These are phyloP conservation scores for Leccinum longicurvipes DNA, from an alignment of 768 basidiomycete species.

Conservation along the genomic window DNA sequence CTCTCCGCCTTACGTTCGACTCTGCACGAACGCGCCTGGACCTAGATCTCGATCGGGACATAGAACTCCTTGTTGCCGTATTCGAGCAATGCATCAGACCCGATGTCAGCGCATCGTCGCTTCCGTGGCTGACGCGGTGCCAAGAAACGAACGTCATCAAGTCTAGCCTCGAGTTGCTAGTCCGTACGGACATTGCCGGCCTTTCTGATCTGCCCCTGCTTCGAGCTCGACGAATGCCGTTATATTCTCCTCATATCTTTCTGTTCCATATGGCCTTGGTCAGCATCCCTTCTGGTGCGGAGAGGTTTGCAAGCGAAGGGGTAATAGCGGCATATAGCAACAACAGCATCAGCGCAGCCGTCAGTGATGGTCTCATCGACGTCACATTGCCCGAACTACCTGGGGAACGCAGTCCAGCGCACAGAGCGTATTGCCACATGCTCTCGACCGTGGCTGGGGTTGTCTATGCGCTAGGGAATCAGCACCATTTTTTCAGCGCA, in stretches of 20 bases:
- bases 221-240: constrained; percentile 57
- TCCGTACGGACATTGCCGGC: constrained; percentile 65
- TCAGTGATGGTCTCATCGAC: constrained; percentile 72
- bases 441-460: constrained; percentile 75
- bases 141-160: constrained; percentile 80
- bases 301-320: constrained; percentile 82
- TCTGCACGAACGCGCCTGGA: constrained; percentile 55
- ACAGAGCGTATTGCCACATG: constrained; percentile 82
- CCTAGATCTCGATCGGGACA: constrained; percentile 71
- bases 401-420: constrained; percentile 74
- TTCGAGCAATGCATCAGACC: constrained; percentile 75
- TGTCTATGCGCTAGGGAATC: constrained; percentile 56
- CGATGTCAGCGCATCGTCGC: constrained; percentile 65
- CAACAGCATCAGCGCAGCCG: constrained; percentile 72
- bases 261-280: constrained; percentile 86
- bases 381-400: constrained; percentile 66
- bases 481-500: constrained; percentile 75
- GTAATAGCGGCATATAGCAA: constrained; percentile 79
- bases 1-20: constrained; percentile 60
- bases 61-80: constrained; percentile 78
- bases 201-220: constrained; percentile 63
- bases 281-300: constrained; percentile 71
- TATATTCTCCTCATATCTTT: constrained; percentile 77
- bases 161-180: constrained; percentile 69
- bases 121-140: constrained; percentile 75